Evolutionary conservation across 345 rosid genomes (phyloP).

Genomic region (Melastoma malabathricum): DNA sequence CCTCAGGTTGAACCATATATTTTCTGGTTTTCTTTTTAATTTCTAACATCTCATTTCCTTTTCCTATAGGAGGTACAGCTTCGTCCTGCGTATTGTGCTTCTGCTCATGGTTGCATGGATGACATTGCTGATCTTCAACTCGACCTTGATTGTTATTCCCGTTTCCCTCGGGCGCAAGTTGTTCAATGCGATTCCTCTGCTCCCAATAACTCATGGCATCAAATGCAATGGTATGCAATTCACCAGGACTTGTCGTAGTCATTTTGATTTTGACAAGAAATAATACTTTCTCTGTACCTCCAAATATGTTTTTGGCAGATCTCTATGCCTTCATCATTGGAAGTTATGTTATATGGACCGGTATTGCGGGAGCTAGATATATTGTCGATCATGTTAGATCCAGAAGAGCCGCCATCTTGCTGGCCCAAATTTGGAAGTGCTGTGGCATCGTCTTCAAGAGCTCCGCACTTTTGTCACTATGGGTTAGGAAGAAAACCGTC

Average conservation of each 20-base stretch:
- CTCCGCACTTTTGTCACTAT: slow-evolving; percentile 65
- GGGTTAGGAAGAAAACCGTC: slow-evolving; percentile 37
- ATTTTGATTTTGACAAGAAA: not conserved
- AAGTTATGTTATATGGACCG: slow-evolving; percentile 89
- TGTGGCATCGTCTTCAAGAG: slow-evolving; percentile 79
- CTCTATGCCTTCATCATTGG: slow-evolving; percentile 91
- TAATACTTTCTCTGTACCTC: slow-evolving; percentile 6
- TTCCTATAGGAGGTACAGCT: slow-evolving; percentile 60
- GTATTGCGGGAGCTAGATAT: slow-evolving; percentile 81
- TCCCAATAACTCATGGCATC: slow-evolving; percentile 94
- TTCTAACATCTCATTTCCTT: slow-evolving; percentile 3
- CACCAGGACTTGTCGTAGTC: slow-evolving; percentile 1
- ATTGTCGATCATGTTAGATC: slow-evolving; percentile 64
- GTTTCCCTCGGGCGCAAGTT: slow-evolving; percentile 90
- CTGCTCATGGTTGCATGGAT: slow-evolving; percentile 92
- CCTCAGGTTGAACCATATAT: not conserved
- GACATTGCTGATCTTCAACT: slow-evolving; percentile 85
- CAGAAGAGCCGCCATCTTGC: slow-evolving; percentile 55
- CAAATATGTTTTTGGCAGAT: slow-evolving; percentile 27
- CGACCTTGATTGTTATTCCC: slow-evolving; percentile 77
- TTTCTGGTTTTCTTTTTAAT: not conserved
- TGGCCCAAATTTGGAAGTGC: slow-evolving; percentile 77
- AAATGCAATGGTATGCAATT: slow-evolving; percentile 76
- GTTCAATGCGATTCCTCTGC: slow-evolving; percentile 83
- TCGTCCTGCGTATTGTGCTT: slow-evolving; percentile 71